Base-by-base conservation (phyloP, 2,329 filamentous ascomycete species). In the Cercospora beticola region DNA sequence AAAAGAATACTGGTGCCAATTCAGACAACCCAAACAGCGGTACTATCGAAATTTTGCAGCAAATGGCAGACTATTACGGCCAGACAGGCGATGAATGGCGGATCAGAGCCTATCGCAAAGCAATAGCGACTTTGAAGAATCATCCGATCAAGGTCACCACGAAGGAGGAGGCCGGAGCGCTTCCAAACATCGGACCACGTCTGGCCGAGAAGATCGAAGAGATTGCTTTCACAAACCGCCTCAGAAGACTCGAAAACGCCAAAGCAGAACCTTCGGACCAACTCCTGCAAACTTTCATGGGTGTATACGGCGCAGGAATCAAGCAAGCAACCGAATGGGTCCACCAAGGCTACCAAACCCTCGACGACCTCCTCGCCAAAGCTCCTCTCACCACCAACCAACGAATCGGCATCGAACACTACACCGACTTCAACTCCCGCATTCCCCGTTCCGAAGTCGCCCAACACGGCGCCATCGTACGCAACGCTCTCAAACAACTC, bases 171-270 rank as follows among this genome's bases (percentile, higher is more conserved):
- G 94, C 94, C 0, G 81, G 85, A 10, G 78, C 81, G 1, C 83
- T 97, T 0, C 88, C 88, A 0, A 86, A 85, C 67, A 88, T 97
- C 40, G 94, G 94, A 7, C 75, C 83, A 10, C 86, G 92, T 0
- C 82, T 97, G 1, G 93, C 93, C 0, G 83, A 86, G 28, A 97
- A 97, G 78, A 95, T 98, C 71, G 92, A 95, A 74, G 94, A 97
- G 77, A 97, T 97, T 54, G 92, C 88, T 2, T 84, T 85, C 46
- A 97, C 92, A 0, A 86, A 92, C 74, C 84, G 85, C 28, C 85
- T 97, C 0, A 86, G 86, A 52, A 86, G 90, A 43, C 84, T 97
- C 0, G 90, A 97, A 36, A 88, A 89, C 73, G 87, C 91, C 0
- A 86, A 86, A 65, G 80, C 84, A 3, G 90, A 96, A 58, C 87